Evolutionary conservation across 371 early-diverging fungal genomes (phyloP).

Genomic region (Sporodiniella umbellata): DNA sequence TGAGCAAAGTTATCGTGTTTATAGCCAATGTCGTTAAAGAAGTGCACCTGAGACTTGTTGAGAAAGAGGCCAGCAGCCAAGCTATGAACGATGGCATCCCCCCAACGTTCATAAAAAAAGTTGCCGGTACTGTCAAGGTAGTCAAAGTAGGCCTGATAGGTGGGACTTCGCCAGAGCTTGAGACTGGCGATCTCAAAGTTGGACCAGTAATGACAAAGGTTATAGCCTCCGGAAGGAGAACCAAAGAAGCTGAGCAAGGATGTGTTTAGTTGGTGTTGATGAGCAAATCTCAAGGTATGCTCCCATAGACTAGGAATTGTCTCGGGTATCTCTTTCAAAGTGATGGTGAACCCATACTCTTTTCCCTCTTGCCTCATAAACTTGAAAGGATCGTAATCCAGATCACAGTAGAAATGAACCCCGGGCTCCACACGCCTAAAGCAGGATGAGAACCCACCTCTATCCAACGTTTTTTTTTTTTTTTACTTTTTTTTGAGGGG

Average conservation of each 20-base stretch:
- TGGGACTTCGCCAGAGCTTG: conserved; percentile 67
- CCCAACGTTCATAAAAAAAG: conserved; percentile 96
- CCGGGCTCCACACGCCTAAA: conserved; percentile 97
- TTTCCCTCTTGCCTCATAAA: conserved; percentile 75
- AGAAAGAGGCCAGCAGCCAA: conserved; percentile 83
- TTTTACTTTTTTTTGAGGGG: too few species aligned
- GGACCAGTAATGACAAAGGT: conserved; percentile 83
- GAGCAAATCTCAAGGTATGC: conserved; percentile 58
- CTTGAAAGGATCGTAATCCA: conserved; percentile 88
- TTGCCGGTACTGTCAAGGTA: conserved; percentile 78
- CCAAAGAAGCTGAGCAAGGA: conserved; percentile 41
- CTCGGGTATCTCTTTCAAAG: conserved; percentile 72
- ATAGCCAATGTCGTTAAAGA: conserved; percentile 88
- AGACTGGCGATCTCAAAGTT: conserved; percentile 92
- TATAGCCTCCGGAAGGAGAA: conserved; percentile 41
- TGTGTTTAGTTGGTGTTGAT: conserved; percentile 28
- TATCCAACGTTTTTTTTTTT: background rate
- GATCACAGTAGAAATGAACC: conserved; percentile 84
- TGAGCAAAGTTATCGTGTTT: conserved; percentile 45
- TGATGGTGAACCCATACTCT: conserved; percentile 83
- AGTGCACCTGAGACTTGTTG: conserved; percentile 76
- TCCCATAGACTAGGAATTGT: conserved; percentile 89
- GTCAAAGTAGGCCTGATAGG: conserved; percentile 75
- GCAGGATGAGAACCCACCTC: background rate
- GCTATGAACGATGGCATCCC: conserved; percentile 96